Base-by-base conservation (phyloP, 306 rosid species). In the Citrullus amarus region DNA sequence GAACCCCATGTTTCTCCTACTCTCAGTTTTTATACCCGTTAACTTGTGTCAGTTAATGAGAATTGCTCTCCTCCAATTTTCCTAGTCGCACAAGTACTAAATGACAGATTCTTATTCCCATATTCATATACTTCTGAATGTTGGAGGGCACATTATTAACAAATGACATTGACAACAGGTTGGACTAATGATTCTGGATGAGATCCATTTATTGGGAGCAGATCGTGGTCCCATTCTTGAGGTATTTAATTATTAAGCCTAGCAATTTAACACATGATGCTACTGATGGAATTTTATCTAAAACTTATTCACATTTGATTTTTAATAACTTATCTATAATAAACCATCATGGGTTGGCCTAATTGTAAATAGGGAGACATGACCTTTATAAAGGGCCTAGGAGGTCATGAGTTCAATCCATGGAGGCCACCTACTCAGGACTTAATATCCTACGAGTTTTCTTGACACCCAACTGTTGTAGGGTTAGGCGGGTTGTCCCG, bases 161-260 rank as follows among this genome's bases (percentile, higher is more conserved):
- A 28, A 32, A 30, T 79, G 77, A 36, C 53, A 41, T 81, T 84
- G 76, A 65, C 80, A 79, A 80, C 82, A 94, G 98, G 98, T 95
- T 85, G 98, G 97, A 39, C 96, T 95, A 70, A 59, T 95, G 88
- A 87, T 95, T 76, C 83, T 95, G 90, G 98, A 95, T 86, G 98
- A 95, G 86, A 92, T 95, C 84, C 98, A 95, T 86, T 88, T 95
- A 79, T 73, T 95, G 85, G 98, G 98, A 80, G 98, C 98, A 83
- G 98, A 95, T 82, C 95, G 97, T 74, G 98, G 98, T 58, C 98
- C 98, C 32, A 95, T 95, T 80, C 97, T 95, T 63, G 98, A 95
- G 98, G 98, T 92, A 94, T 51, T 50, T 82, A 43, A 66, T 62
- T 79, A 48, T 58, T 62, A 79, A 61, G 72, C 55, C 12, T 74